These are phyloP conservation scores for Nemania diffusa DNA, from an alignment of 2,329 filamentous ascomycete genomes.

Conservation along the genomic window DNA sequence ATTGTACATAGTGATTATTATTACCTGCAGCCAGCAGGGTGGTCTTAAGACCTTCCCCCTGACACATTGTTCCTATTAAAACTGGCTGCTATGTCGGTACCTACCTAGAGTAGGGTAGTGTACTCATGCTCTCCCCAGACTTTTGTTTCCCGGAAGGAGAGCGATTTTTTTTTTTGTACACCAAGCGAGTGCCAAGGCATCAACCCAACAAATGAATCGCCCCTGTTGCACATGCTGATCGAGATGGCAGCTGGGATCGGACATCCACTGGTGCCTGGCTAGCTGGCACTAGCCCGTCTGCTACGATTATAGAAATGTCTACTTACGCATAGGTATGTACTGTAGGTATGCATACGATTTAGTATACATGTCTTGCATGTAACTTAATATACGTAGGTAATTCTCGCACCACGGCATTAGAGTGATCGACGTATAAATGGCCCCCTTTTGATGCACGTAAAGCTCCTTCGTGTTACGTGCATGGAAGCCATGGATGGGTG, in stretches of 20 bases:
- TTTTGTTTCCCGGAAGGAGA: background rate
- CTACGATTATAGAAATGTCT: background rate
- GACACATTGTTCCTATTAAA: slow-evolving; percentile 9
- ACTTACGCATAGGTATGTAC: background rate
- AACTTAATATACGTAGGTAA: background rate
- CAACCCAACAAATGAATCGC: slow-evolving; percentile 18
- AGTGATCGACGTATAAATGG: slow-evolving; percentile 26
- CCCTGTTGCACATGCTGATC: slow-evolving; percentile 24
- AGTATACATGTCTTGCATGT: slow-evolving; percentile 24
- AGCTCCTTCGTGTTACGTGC: slow-evolving; percentile 35
- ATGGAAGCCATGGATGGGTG: slow-evolving; percentile 14
- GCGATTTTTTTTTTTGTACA: slow-evolving; percentile 7
- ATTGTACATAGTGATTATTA: background rate
- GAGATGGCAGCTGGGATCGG: slow-evolving; percentile 30
- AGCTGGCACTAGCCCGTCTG: slow-evolving; percentile 24
- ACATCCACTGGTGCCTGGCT: slow-evolving; percentile 31
- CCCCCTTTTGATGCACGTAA: slow-evolving; percentile 29
- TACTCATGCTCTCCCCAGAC: background rate
- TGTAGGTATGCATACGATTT: background rate
- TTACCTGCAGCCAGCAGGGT: slow-evolving; percentile 12
- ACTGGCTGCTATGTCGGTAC: background rate
- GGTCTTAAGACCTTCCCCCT: slow-evolving; percentile 14
- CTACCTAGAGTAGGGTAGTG: background rate
- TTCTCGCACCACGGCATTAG: slow-evolving; percentile 1
- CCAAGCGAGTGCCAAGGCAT: slow-evolving; percentile 20